Base-by-base conservation (phyloP, 805 yeast species). In the Kodamaea laetipori region DNA sequence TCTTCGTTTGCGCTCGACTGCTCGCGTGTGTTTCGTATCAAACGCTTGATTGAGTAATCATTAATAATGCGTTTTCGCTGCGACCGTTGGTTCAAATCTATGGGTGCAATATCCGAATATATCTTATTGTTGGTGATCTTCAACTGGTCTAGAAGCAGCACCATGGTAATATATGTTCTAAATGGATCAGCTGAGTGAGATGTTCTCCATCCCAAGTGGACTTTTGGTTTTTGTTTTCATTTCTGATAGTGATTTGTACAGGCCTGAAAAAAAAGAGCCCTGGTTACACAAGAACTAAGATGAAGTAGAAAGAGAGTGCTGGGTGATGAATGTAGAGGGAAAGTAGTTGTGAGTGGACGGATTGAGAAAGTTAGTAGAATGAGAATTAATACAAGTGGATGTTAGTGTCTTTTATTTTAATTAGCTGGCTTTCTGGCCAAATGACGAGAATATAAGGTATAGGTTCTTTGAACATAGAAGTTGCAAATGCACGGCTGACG, bases 71-170 rank as follows among this genome's bases (percentile, higher is more conserved):
- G 47, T 21, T 40, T 41, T 46, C 69, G 48, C 17, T 57, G 53
- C 4, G 57, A 45, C 17, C 68, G 56, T 25, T 58, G 46, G 18
- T 51, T 42, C 17, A 58, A 50, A 31, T 53, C 58, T 3, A 41
- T 7, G 4, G 43, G 50, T 48, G 19, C 48, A 45, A 13, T 49
- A 50, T 58, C 47, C 31, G 62, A 57, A 41, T 60, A 64, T 21
- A 52, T 46, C 41, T 60, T 52, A 44, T 64, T 63, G 43, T 64
- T 57, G 17, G 66, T 55, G 26, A 64, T 64, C 54, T 58, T 59
- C 25, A 64, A 46, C 48, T 55, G 62, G 39, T 58, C 53, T 37
- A 63, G 41, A 23, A 59, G 54, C 44, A 39, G 46, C 35, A 37
- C 49, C 53, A 49, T 49, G 23, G 18, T 11, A 6, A 15, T 13